Percentiles rank a stretch among this genome's conserved stretches.
These are phyloP conservation scores for Hymenoscyphus occultus DNA, from an alignment of 2,329 filamentous ascomycete genomes.

Conservation along the genomic window DNA sequence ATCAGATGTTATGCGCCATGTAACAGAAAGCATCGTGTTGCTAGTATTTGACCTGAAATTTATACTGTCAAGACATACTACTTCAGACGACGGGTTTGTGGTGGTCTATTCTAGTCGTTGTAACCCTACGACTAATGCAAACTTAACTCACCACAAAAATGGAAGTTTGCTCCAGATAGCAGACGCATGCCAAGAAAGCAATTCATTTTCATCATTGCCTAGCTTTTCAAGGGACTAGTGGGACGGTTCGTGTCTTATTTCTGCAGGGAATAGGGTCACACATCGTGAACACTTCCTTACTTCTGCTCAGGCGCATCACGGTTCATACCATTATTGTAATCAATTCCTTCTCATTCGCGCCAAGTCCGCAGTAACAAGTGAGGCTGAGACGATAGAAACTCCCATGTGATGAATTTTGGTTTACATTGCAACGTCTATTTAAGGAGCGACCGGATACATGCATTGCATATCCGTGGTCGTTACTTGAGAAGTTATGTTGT, in stretches of 20 bases:
- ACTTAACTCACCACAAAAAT: not conserved
- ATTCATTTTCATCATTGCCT: not conserved
- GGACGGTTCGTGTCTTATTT: not conserved
- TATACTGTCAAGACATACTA: no score
- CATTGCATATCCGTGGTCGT: not conserved
- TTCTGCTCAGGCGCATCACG: not conserved
- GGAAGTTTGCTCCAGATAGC: not conserved
- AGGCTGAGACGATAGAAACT: conserved; percentile 2
- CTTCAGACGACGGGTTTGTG: not conserved
- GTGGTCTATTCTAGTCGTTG: not conserved
- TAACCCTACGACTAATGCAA: not conserved
- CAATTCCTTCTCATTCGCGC: not conserved
- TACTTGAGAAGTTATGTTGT: not conserved
- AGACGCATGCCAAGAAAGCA: not conserved
- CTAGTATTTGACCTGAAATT: no score
- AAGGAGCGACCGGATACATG: not conserved
- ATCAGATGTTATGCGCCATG: no score
- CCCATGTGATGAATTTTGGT: not conserved
- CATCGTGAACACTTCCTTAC: not conserved
- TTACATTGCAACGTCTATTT: not conserved
- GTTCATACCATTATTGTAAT: not conserved
- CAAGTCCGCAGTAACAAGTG: not conserved
- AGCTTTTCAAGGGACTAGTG: not conserved
- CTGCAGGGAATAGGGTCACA: not conserved
- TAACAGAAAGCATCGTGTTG: no score